Conservation (phyloP, 2,329 filamentous ascomycete species). For the Aspergillus sp. region DNA sequence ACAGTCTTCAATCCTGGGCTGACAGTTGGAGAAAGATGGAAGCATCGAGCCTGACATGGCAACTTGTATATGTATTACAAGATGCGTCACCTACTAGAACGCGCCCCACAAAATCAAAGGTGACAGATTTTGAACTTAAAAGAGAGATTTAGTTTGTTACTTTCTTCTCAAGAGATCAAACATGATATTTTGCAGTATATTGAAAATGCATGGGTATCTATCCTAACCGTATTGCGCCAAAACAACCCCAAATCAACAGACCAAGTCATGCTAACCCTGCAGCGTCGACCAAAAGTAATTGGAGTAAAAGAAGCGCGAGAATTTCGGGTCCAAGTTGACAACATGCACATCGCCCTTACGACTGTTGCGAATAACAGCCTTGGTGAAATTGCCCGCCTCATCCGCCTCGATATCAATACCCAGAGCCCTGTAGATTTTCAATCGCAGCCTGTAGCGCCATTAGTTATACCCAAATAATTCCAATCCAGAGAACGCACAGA, state of each 20-base stretch:
- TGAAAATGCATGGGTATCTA: constrained; percentile 20
- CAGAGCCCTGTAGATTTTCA: constrained; percentile 88
- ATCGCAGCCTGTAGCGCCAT: constrained; percentile 62
- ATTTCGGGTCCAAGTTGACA: constrained; percentile 90
- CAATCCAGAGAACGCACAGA: constrained; percentile 38
- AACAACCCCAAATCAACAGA: background rate
- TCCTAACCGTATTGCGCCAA: constrained; percentile 27
- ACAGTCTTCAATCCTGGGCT: background rate
- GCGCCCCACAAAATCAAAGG: too few relatives aligned
- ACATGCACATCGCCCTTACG: constrained; percentile 91
- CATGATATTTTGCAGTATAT: constrained; percentile 10
- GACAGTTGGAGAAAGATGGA: background rate
- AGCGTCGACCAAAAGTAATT: constrained; percentile 95
- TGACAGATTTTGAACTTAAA: too few relatives aligned
- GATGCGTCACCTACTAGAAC: too few relatives aligned
- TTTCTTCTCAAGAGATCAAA: background rate
- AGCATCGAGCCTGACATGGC: too few relatives aligned
- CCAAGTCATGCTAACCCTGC: constrained; percentile 49
- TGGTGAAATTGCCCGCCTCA: constrained; percentile 77
- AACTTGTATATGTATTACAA: too few relatives aligned
- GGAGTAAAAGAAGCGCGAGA: constrained; percentile 88
- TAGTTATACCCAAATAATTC: constrained; percentile 2
- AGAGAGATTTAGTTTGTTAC: too few relatives aligned
- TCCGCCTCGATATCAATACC: constrained; percentile 90
- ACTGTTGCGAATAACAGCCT: constrained; percentile 83